A percentile compares a stretch with the other conserved stretches of the same genome.
Conservation (phyloP, 2,329 filamentous ascomycete species). For the Trichoderma guizhouense region DNA sequence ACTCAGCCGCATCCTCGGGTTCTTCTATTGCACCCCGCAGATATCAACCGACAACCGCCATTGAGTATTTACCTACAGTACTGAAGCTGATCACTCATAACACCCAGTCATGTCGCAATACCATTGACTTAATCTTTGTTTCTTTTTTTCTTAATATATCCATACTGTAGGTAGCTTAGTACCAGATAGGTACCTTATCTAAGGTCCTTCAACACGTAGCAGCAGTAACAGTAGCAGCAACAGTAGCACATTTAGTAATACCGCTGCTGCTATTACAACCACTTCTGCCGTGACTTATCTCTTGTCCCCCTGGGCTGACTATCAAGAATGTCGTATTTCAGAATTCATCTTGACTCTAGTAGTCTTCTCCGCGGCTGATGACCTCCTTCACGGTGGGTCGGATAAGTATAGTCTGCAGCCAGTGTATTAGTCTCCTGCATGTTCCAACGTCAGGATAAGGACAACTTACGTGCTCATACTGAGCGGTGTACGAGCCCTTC, state of each 20-base stretch:
- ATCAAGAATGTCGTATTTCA: slow-evolving; percentile 27
- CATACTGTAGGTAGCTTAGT: neutral
- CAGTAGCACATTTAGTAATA: neutral
- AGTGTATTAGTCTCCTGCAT: neutral
- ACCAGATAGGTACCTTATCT: neutral
- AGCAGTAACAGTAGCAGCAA: neutral
- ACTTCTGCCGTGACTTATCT: neutral
- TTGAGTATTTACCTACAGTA: neutral
- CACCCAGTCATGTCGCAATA: neutral
- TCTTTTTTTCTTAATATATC: neutral
- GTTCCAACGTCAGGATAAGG: neutral
- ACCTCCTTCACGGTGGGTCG: slow-evolving; percentile 82
- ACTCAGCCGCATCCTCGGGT: neutral
- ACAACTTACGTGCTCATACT: slow-evolving; percentile 83
- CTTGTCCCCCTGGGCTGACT: neutral
- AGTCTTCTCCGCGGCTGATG: slow-evolving; percentile 81
- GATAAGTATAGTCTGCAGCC: slow-evolving; percentile 65
- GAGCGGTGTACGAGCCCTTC: slow-evolving; percentile 92
- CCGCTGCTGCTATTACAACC: neutral
- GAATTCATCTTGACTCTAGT: slow-evolving; percentile 46
- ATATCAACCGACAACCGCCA: neutral
- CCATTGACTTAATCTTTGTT: neutral
- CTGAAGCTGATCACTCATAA: neutral
- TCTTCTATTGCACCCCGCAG: neutral
- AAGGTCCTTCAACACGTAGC: neutral